These are phyloP conservation scores for Pestalotiopsis sp. DNA, from an alignment of 2,329 filamentous ascomycete species.

Conservation along the genomic window DNA sequence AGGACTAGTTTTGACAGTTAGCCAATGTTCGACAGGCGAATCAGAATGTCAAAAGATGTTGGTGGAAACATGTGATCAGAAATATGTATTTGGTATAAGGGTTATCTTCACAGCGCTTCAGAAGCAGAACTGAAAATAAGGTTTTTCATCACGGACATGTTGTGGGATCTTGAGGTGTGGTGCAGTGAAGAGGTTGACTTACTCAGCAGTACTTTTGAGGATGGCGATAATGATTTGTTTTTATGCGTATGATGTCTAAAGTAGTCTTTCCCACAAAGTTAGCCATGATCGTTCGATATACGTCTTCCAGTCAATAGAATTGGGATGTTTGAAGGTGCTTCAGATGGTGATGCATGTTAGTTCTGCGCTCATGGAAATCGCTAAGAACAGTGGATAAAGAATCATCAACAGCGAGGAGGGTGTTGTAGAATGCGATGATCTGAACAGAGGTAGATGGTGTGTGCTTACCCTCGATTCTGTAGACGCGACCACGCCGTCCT, in stretches of 20 bases:
- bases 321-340: slow-evolving; percentile 38
- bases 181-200: neutral
- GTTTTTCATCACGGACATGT: slow-evolving; percentile 64
- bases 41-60: slow-evolving; percentile 14
- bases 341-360: slow-evolving; percentile 81
- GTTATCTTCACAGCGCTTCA: slow-evolving; percentile 69
- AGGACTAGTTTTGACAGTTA: neutral
- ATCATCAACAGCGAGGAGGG: slow-evolving; percentile 53
- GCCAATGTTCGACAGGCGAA: neutral
- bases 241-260: neutral
- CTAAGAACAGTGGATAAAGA: slow-evolving; percentile 60
- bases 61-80: slow-evolving; percentile 44
- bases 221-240: neutral
- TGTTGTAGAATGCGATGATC: neutral
- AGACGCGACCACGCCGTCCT: neutral
- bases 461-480: neutral
- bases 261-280: neutral
- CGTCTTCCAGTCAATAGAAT: neutral
- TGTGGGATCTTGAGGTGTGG: neutral
- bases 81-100: slow-evolving; percentile 63
- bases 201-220: neutral
- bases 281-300: neutral
- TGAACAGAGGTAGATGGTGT: neutral
- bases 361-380: slow-evolving; percentile 63
- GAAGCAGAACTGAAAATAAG: slow-evolving; percentile 73